Conservation (phyloP, 345 rosid genomes). For the Carallia pectinifolia region DNA sequence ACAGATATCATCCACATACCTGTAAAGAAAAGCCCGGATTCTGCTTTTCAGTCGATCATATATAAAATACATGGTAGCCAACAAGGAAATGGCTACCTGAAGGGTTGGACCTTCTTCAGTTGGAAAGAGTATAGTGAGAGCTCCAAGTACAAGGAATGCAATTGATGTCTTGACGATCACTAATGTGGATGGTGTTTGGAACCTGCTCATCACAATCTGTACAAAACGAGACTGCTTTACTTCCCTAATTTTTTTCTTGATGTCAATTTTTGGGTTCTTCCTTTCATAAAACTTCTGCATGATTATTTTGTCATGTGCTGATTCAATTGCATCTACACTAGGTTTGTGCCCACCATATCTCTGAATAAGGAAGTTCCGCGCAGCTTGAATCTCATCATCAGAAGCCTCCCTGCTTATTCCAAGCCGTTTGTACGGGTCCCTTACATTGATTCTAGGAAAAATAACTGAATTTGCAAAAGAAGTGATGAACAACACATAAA, state of each 20-base stretch:
- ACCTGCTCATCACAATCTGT: conserved; percentile 63
- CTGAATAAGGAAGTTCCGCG: conserved; percentile 81
- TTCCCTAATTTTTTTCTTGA: conserved; percentile 69
- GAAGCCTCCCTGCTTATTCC: conserved; percentile 95
- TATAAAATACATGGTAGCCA: conserved; percentile 76
- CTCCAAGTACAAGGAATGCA: conserved; percentile 68
- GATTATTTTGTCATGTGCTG: conserved; percentile 89
- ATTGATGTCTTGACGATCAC: conserved; percentile 59
- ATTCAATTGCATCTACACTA: conserved; percentile 86
- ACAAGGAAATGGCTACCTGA: conserved; percentile 73
- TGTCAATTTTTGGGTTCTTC: conserved; percentile 77
- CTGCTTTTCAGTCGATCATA: conserved; percentile 71
- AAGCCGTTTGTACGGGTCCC: conserved; percentile 84
- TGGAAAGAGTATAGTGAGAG: conserved; percentile 77
- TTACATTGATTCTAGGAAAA: conserved; percentile 80
- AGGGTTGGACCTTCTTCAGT: conserved; percentile 97
- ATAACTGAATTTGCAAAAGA: conserved; percentile 44
- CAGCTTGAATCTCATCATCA: conserved; percentile 90
- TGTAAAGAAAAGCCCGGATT: conserved; percentile 69
- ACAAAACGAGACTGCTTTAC: conserved; percentile 66
- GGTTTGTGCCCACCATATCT: conserved; percentile 83
- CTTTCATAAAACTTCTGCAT: conserved; percentile 88
- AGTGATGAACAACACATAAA: conserved; percentile 11
- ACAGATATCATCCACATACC: conserved; percentile 43
- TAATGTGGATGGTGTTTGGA: conserved; percentile 64